Evolutionary conservation across 768 basidiomycete genomes (phyloP).

Genomic region (Podaxis rugospora): DNA sequence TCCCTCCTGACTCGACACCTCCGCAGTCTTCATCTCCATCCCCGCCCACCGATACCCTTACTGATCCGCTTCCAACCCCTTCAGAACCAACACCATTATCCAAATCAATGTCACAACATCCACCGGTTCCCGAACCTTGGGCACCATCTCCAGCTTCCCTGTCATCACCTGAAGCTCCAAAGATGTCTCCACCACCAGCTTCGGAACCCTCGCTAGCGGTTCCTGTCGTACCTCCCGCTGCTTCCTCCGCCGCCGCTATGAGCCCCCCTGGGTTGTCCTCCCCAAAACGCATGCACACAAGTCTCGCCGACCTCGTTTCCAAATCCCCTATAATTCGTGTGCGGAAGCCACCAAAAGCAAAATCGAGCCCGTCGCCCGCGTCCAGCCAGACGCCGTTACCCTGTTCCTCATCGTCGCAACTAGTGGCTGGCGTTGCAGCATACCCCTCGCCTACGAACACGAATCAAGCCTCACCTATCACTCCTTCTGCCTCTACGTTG

Average conservation of each 20-base stretch:
- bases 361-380: background rate
- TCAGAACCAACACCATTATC: background rate
- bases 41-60: background rate
- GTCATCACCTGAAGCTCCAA: background rate
- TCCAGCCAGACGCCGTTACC: background rate
- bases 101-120: background rate
- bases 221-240: background rate
- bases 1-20: background rate
- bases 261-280: background rate
- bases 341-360: background rate
- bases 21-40: background rate
- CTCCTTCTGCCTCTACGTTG: background rate
- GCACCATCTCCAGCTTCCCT: background rate
- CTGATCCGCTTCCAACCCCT: background rate
- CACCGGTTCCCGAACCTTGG: background rate
- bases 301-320: background rate
- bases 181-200: background rate
- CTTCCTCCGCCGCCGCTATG: background rate
- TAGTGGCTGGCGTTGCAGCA: background rate
- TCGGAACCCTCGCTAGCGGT: background rate
- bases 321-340: conserved; percentile 2
- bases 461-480: background rate
- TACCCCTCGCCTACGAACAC: background rate
- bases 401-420: background rate
- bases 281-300: background rate